Conservation (phyloP, 768 basidiomycete genomes). For the Mrakia blollopis region DNA sequence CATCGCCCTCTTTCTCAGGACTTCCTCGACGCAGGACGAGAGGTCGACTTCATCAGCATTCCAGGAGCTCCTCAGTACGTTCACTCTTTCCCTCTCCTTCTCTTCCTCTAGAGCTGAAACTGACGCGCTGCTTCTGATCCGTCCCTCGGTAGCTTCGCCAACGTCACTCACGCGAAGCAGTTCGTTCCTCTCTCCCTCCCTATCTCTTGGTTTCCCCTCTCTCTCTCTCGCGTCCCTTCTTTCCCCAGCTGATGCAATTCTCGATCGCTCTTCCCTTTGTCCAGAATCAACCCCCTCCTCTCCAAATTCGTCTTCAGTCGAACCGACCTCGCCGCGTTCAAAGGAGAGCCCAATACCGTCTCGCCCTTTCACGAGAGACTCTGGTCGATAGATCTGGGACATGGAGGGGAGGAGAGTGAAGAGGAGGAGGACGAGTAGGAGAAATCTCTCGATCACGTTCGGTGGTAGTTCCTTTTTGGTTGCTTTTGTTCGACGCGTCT, state of each 20-base stretch:
- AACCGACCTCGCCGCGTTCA: background rate
- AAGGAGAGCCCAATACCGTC: background rate
- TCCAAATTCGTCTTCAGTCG: background rate
- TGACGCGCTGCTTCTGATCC: background rate
- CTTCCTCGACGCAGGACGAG: background rate
- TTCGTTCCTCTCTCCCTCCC: background rate
- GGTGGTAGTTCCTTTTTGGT: too few relatives aligned
- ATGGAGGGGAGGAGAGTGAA: background rate
- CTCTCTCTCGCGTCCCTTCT: too few relatives aligned
- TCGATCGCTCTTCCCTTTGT: background rate
- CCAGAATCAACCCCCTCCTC: conserved; percentile 14
- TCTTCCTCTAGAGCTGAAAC: background rate
- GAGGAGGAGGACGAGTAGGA: background rate
- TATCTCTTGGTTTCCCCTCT: background rate
- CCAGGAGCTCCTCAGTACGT: background rate
- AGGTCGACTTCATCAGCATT: conserved; percentile 12
- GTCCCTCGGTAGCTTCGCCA: background rate
- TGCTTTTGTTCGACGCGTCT: too few relatives aligned
- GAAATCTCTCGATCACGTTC: too few relatives aligned
- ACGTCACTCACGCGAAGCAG: background rate
- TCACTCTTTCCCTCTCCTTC: background rate
- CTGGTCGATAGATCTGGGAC: background rate
- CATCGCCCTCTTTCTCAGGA: background rate
- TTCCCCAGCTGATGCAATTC: too few relatives aligned
- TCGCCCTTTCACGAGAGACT: conserved; percentile 4